These are phyloP conservation scores for Wickerhamomyces sp. DNA, from an alignment of 1,139 yeast species.

Conservation along the genomic window DNA sequence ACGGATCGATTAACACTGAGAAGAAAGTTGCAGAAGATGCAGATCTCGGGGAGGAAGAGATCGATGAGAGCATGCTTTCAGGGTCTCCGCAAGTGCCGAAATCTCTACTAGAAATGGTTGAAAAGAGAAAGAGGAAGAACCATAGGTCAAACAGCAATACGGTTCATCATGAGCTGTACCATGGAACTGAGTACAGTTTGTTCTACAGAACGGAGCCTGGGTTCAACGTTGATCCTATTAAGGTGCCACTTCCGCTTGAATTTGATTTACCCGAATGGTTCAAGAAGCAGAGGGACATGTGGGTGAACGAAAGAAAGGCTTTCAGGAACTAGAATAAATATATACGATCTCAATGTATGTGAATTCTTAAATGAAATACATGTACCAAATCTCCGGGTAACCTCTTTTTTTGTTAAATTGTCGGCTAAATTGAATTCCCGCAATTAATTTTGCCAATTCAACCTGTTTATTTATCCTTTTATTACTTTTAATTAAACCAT, in stretches of 20 bases:
- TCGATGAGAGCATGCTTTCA: slow-evolving; percentile 49
- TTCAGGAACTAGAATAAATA: background rate
- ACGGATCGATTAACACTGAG: slow-evolving; percentile 2
- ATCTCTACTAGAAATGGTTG: slow-evolving; percentile 51
- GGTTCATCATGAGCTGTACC: background rate
- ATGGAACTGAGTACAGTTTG: background rate
- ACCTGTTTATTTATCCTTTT: background rate
- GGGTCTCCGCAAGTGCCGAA: slow-evolving; percentile 69
- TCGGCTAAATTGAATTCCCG: background rate
- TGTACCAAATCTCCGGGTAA: background rate
- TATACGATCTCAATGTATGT: no score
- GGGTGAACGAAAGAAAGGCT: slow-evolving; percentile 45
- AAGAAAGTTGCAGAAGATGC: slow-evolving; percentile 10
- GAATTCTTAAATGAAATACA: no score
- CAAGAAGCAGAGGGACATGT: slow-evolving; percentile 50
- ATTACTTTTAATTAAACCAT: background rate
- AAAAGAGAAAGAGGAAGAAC: slow-evolving; percentile 41
- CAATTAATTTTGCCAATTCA: background rate
- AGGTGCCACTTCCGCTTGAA: slow-evolving; percentile 56
- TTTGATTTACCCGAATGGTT: slow-evolving; percentile 71
- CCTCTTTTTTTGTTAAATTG: background rate
- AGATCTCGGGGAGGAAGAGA: slow-evolving; percentile 27
- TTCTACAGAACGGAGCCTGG: slow-evolving; percentile 22
- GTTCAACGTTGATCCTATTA: slow-evolving; percentile 27
- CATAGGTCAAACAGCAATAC: slow-evolving; percentile 26